Base-by-base conservation (phyloP, 2,329 filamentous ascomycete species). In the Elsinoe necatrix region DNA sequence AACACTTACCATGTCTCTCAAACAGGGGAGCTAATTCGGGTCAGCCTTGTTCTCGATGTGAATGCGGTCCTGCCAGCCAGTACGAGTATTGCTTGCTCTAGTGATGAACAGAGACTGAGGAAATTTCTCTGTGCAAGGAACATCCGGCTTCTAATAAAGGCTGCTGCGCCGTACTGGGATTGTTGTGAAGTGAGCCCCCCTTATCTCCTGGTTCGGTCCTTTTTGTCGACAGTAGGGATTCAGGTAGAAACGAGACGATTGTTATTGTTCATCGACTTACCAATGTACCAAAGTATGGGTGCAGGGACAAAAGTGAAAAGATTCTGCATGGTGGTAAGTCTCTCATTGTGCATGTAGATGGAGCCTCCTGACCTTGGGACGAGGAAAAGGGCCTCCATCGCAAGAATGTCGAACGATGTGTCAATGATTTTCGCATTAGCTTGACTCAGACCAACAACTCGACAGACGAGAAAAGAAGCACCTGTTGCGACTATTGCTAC, bases 231-330 rank as follows among this genome's bases (percentile, higher is more conserved):
- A n/a, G 34, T 4, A n/a, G 14, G 5, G 4, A 37, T 37, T 3
- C 34, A 37, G 12, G 29, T 31, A 31, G 34, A 6, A 37, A 29
- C 9, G 27, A 29, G 4, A 29, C 4, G 27, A 4, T 29, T 9
- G 27, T 4, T 4, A 4, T 4, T 29, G 27, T 29, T 9, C 27
- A 29, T 29, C 12, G 18, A 52, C 48, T 52, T 52, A 52, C 48
- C 35, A 93, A 71, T 0, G 87, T 93, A 41, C 89, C 91, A 79
- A 93, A 96, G 68, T 95, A 95, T 1, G 89, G 88, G 64, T 89
- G 89, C 61, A 96, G 71, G 67, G 87, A 92, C 61, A 95, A 78
- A 54, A 96, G 80, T 12, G 90, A 95, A 72, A 86, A 95, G 63
- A 95, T 86, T 59, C 88, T 85, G 11, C n/a, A 3, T 16, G 4